Base-by-base conservation (phyloP, 306 rosid genomes). In the Trifolium subterraneum region DNA sequence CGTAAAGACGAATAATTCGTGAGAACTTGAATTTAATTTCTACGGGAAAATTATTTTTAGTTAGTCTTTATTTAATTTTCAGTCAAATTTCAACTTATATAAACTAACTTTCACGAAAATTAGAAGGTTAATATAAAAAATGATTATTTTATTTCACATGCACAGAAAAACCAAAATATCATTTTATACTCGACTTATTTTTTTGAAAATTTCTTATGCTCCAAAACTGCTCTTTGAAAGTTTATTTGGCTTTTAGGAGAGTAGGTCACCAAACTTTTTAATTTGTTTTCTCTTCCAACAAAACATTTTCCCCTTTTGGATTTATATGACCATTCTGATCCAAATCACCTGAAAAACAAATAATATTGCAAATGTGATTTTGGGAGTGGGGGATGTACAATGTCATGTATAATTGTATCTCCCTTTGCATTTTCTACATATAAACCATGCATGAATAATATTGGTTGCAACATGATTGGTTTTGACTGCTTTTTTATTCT, bases 401-500 rank as follows among this genome's bases (percentile, higher is more conserved):
- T 77, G 77, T 77, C 83, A 61, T 71, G 60, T 78, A 83, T 76
- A 82, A 71, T 82, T 83, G 82, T 84, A 75, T 60, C 74, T 83
- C 50, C 16, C 79, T 79, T 75, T 72, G 52, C 75, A 84, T 78
- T 84, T 84, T 83, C 85, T 85, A 90, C 80, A 75, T 71, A 82
- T 72, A 13, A 80, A 82, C 73, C 84, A 82, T 86, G 73, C 33
- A 29, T 29, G 33, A 27, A 3, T 27, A 35, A 86, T n/a, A n/a
- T 87, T 86, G 84, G 90, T 71, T 84, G 79, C 89, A 78, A 78
- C 86, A 85, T 89, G 79, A 92, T 90, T 88, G 85, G 86, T 63
- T 84, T 90, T 90, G 94, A 92, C 96, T 78, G 72, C 92, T 88
- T 92, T 91, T 91, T 84, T 73, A 78, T 77, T 87, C 33, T 48